Base-by-base conservation (phyloP, 345 rosid genomes). In the Euphorbia tirucalli region DNA sequence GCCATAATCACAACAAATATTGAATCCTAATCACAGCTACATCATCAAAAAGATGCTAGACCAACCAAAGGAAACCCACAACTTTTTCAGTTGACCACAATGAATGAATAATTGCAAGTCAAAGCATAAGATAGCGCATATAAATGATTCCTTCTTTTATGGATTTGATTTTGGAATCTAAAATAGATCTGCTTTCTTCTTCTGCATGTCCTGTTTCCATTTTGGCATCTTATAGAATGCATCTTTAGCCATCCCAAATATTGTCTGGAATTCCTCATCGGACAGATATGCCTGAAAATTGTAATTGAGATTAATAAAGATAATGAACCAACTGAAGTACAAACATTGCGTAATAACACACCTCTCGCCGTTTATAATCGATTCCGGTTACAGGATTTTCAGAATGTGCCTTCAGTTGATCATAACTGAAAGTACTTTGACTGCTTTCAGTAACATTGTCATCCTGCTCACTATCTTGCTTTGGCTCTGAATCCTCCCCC, bases 181-280 rank as follows among this genome's bases (percentile, higher is more conserved):
- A 78, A 95, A 89, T 76, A 96, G 78, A 75, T 91, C 96, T 59
- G 80, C 76, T 74, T 93, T 90, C 88, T 81, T 93, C 89, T 96
- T 96, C 71, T 74, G 91, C 75, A 91, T 77, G 79, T 96, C 98
- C 86, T 96, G 97, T 87, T 96, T 96, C 99, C 99, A 96, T 75
- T 85, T 88, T 4, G 99, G 99, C 78, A 88, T 72, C 72, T 87
- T 87, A 77, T 86, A 84, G 75, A 96, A 96, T 72, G 81, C 88
- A 75, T 84, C 97, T 82, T 91, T 96, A 65, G 80, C 54, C 82
- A 86, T 86, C 52, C 97, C 92, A 32, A 96, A 85, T 60, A 93
- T 79, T 31, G 76, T 74, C 79, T 85, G 78, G 76, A 96, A 96
- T 75, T 96, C 99, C 72, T 91, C 94, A 4, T 83, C 91, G 3